Evolutionary conservation across 345 rosid genomes (phyloP).

Genomic region (Garcia nutans): DNA sequence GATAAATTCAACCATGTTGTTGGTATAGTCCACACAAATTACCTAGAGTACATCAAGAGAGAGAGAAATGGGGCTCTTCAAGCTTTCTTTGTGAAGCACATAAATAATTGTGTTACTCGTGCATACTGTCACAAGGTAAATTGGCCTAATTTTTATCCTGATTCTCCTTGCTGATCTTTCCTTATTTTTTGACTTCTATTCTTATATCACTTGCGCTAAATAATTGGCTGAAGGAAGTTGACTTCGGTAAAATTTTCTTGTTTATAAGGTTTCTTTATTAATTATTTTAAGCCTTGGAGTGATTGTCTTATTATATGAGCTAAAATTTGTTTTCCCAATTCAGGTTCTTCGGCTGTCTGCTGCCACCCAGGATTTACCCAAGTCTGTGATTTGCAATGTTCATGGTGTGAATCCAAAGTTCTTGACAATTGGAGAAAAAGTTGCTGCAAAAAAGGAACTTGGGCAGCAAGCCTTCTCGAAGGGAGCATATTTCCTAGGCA

Average conservation of each 20-base stretch:
- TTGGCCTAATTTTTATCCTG: conserved; percentile 2
- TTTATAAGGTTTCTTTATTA: too few relatives aligned
- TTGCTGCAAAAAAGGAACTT: conserved; percentile 73
- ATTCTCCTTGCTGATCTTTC: background rate
- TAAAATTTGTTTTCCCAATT: conserved; percentile 15
- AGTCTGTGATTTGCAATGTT: conserved; percentile 88
- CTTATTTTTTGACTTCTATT: background rate
- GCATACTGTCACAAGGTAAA: conserved; percentile 89
- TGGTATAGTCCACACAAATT: conserved; percentile 96
- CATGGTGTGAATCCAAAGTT: conserved; percentile 97
- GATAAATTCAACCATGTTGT: conserved; percentile 95
- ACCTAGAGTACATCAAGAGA: conserved; percentile 96
- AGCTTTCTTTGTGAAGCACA: conserved; percentile 91
- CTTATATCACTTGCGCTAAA: background rate
- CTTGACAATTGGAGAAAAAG: conserved; percentile 81
- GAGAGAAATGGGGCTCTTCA: conserved; percentile 93
- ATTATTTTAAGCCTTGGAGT: background rate
- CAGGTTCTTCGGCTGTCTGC: conserved; percentile 97
- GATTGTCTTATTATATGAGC: background rate
- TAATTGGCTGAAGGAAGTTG: background rate
- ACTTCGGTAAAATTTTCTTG: background rate
- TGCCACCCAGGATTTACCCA: conserved; percentile 93
- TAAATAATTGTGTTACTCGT: conserved; percentile 85
- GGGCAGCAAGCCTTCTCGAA: conserved; percentile 94
- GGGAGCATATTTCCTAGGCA: conserved; percentile 95